Conservation (phyloP, 2,329 filamentous ascomycete genomes). For the Ascochyta viciae-villosae region DNA sequence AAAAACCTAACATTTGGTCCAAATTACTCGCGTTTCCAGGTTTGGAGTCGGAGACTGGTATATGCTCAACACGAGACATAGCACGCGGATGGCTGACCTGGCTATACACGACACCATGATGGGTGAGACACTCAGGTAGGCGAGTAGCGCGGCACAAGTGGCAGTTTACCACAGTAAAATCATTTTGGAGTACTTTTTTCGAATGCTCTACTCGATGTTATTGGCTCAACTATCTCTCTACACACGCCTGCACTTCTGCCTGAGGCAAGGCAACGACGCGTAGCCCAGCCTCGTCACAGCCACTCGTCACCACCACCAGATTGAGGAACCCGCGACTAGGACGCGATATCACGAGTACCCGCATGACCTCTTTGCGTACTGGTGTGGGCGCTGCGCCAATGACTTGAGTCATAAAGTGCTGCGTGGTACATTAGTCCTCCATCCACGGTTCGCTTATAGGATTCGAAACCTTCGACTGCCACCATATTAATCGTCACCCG, state of each 20-base stretch:
- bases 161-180: not conserved
- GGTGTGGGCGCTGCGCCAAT: conserved; percentile 5
- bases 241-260: not conserved
- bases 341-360: conserved; percentile 5
- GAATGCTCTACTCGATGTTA: not conserved
- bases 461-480: not conserved
- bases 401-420: conserved; percentile 3
- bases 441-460: not conserved
- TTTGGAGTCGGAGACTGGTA: no score
- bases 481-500: not conserved
- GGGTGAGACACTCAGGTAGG: not conserved
- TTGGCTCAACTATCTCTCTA: not conserved
- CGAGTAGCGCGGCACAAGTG: not conserved
- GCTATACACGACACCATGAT: conserved; percentile 1
- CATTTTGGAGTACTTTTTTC: not conserved
- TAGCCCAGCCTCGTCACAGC: conserved; percentile 7
- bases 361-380: not conserved
- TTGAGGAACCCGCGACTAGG: not conserved
- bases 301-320: not conserved
- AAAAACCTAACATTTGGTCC: no score
- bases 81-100: no score
- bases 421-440: not conserved
- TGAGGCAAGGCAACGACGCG: conserved; percentile 12
- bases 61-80: no score
- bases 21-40: no score